Percentiles rank a stretch among this genome's conserved stretches.
Evolutionary conservation across 495 filamentous ascomycete genomes (phyloP).

Genomic region (Trichoderma reesei): DNA sequence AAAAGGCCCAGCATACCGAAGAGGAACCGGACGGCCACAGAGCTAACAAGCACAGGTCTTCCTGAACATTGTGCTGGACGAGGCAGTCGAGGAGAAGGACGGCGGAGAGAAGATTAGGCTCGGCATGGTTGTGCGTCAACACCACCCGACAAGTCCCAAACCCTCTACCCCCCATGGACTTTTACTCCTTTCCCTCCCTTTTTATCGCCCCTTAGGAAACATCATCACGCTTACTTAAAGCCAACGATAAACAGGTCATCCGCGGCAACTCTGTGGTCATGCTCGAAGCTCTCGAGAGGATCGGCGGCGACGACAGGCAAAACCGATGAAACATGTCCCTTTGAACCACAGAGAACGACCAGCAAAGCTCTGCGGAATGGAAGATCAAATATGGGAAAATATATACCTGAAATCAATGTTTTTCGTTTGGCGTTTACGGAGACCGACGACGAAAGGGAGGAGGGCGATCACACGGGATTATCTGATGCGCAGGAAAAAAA

Average conservation of each 20-base stretch:
- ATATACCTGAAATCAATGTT: constrained; percentile 5
- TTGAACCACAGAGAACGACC: no score
- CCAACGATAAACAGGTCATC: constrained; percentile 49
- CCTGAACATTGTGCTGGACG: constrained; percentile 95
- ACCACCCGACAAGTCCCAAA: background rate
- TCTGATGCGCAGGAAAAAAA: no score
- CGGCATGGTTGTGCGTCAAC: constrained; percentile 76
- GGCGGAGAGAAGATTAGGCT: constrained; percentile 84
- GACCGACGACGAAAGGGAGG: background rate
- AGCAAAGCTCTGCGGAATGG: no score
- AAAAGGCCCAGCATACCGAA: background rate
- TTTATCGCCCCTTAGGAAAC: no score
- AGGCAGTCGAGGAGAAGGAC: constrained; percentile 91
- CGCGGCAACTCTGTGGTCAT: constrained; percentile 94
- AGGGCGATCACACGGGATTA: background rate
- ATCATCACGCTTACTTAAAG: constrained; percentile 2
- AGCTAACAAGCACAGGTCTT: constrained; percentile 57
- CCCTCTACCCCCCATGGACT: background rate
- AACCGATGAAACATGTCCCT: no score
- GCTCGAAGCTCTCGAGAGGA: constrained; percentile 68
- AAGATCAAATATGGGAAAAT: background rate
- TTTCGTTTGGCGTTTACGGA: constrained; percentile 4
- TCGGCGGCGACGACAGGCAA: constrained; percentile 37
- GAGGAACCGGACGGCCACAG: background rate
- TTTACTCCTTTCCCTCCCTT: no score